phyloP scores from a whole-genome alignment of 352 stramenopile species.

The Phytophthora pinifolia region DNA sequence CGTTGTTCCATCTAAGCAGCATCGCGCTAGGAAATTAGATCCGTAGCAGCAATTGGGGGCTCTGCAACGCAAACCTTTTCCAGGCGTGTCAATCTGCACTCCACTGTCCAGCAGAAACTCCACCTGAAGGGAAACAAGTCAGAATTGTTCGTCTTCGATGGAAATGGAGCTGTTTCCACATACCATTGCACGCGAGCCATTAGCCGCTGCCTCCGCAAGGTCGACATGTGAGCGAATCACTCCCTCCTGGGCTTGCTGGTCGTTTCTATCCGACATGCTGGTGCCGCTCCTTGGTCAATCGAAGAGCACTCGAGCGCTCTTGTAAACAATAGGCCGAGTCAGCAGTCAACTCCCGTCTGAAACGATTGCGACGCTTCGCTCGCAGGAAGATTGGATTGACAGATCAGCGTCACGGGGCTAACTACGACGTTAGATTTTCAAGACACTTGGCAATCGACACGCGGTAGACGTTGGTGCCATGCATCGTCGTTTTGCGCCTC shows the following conservation, averaged over 20 bases:
- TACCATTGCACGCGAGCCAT: slow-evolving; percentile 63
- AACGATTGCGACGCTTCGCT: slow-evolving; percentile 7
- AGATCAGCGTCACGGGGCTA: slow-evolving; percentile 3
- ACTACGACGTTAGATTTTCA: slow-evolving; percentile 46
- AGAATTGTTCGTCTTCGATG: not conserved
- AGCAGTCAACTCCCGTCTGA: no score
- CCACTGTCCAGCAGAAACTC: slow-evolving; percentile 63
- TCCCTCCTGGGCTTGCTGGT: slow-evolving; percentile 41
- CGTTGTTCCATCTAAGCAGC: slow-evolving; percentile 54
- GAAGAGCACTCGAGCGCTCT: not conserved
- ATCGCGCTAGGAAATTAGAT: not conserved
- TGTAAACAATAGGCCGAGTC: not conserved
- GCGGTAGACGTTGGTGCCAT: slow-evolving; percentile 67
- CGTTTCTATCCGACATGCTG: slow-evolving; percentile 29
- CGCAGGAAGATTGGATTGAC: slow-evolving; percentile 3
- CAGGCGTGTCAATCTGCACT: slow-evolving; percentile 46
- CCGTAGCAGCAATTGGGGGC: no score
- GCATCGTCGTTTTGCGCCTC: slow-evolving; percentile 64
- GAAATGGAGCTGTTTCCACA: not conserved
- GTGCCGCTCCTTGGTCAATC: not conserved
- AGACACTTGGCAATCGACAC: slow-evolving; percentile 63
- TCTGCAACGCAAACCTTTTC: slow-evolving; percentile 45
- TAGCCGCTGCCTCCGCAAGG: slow-evolving; percentile 61
- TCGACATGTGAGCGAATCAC: slow-evolving; percentile 65
- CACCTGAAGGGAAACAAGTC: slow-evolving; percentile 28